Conservation (phyloP, 2,329 filamentous ascomycete species). For the Chaetothyriales sp. region DNA sequence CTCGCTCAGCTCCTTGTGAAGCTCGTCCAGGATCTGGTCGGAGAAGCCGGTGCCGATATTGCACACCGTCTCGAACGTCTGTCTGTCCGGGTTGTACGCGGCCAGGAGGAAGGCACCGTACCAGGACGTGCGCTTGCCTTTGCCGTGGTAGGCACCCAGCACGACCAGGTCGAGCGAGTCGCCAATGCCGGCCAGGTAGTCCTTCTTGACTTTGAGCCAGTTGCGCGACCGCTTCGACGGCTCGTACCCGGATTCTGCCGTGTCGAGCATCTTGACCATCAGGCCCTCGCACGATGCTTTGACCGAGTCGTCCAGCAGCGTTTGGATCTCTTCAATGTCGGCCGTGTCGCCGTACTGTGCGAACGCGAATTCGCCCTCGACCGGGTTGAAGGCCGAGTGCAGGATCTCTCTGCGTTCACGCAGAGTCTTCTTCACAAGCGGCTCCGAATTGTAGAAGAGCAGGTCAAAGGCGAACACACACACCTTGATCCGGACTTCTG, state of each 20-base stretch:
- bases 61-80: slow-evolving; percentile 88
- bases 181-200: slow-evolving; percentile 84
- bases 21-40: slow-evolving; percentile 78
- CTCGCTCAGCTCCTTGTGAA: slow-evolving; percentile 59
- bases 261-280: slow-evolving; percentile 99
- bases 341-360: slow-evolving; percentile 75
- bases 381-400: slow-evolving; percentile 53
- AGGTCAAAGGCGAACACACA: slow-evolving; percentile 96
- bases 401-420: slow-evolving; percentile 69
- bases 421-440: slow-evolving; percentile 73
- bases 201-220: slow-evolving; percentile 99
- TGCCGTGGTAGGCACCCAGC: slow-evolving; percentile 82
- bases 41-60: slow-evolving; percentile 97
- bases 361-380: slow-evolving; percentile 83
- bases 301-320: slow-evolving; percentile 81
- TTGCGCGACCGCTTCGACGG: slow-evolving; percentile 92
- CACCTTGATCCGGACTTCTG: slow-evolving; percentile 91
- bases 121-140: slow-evolving; percentile 85
- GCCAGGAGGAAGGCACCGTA: slow-evolving; percentile 93
- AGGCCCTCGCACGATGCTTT: slow-evolving; percentile 92
- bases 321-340: slow-evolving; percentile 85
- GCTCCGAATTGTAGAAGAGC: slow-evolving; percentile 78
- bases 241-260: slow-evolving; percentile 82
- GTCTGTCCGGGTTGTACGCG: slow-evolving; percentile 67
- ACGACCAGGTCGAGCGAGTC: slow-evolving; percentile 96